Conservation (phyloP, 495 filamentous ascomycete species). For the Pyronema omphalodes region DNA sequence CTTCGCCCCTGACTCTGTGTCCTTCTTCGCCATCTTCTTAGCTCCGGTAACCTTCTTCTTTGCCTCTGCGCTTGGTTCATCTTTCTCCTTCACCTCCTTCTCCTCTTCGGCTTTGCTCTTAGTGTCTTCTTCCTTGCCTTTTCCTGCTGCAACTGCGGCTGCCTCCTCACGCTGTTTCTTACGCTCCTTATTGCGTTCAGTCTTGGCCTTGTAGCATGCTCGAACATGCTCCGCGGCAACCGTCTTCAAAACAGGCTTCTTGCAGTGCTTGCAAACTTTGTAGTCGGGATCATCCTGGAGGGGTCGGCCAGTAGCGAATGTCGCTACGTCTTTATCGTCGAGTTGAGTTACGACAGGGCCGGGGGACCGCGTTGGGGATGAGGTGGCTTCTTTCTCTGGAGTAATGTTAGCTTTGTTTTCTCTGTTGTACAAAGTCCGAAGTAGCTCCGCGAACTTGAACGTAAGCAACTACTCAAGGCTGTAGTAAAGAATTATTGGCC, state of each 20-base stretch:
- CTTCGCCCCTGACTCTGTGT: conserved; percentile 45
- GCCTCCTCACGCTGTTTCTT: conserved; percentile 61
- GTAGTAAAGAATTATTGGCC: background rate
- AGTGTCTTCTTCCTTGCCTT: conserved; percentile 33
- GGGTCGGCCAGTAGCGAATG: conserved; percentile 56
- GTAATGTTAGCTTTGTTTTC: background rate
- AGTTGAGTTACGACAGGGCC: conserved; percentile 49
- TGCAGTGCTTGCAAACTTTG: conserved; percentile 67
- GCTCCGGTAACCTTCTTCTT: conserved; percentile 31
- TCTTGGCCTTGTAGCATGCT: conserved; percentile 54
- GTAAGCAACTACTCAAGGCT: too few species aligned
- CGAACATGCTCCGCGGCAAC: conserved; percentile 46
- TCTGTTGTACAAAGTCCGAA: background rate
- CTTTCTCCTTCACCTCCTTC: conserved; percentile 31
- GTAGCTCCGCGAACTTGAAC: background rate
- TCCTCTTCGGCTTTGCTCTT: conserved; percentile 33
- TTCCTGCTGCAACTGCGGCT: conserved; percentile 52
- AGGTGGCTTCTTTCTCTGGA: background rate
- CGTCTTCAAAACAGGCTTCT: conserved; percentile 47
- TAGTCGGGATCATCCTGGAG: conserved; percentile 48
- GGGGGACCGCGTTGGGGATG: background rate
- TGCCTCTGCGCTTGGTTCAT: conserved; percentile 8
- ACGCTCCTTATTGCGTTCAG: conserved; percentile 55
- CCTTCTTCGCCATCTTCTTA: conserved; percentile 54
- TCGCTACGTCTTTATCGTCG: conserved; percentile 46